These are phyloP conservation scores for Ophidiomyces ophidiicola DNA, from an alignment of 2,329 filamentous ascomycete genomes.

Conservation along the genomic window DNA sequence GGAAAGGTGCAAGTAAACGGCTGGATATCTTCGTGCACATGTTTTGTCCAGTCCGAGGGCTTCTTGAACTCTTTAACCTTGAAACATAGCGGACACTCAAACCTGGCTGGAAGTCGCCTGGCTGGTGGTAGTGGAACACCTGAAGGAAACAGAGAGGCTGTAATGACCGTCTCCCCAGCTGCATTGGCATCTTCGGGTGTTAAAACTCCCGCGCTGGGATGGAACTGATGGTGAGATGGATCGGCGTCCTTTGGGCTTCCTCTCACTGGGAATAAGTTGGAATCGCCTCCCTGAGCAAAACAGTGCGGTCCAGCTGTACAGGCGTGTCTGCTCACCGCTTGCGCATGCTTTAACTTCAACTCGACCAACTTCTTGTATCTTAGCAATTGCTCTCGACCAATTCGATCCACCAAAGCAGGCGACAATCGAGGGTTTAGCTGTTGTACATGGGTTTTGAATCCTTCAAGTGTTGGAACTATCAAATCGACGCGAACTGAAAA, in stretches of 20 bases:
- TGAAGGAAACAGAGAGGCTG: conserved; percentile 60
- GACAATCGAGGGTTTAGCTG: conserved; percentile 61
- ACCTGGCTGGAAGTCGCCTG: conserved; percentile 63
- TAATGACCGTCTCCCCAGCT: conserved; percentile 56
- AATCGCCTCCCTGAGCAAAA: conserved; percentile 53
- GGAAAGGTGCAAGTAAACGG: conserved; percentile 89
- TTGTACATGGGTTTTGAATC: conserved; percentile 63
- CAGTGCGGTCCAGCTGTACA: conserved; percentile 56
- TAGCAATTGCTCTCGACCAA: conserved; percentile 66
- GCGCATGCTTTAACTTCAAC: conserved; percentile 56
- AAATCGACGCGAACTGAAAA: conserved; percentile 51
- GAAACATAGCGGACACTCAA: conserved; percentile 83
- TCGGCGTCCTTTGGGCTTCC: conserved; percentile 45
- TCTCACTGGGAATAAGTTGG: conserved; percentile 48
- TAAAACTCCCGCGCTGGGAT: conserved; percentile 43
- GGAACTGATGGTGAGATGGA: conserved; percentile 42
- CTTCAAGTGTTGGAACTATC: conserved; percentile 59
- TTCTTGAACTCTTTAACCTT: conserved; percentile 74
- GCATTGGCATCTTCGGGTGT: conserved; percentile 53
- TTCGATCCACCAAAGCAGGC: conserved; percentile 61
- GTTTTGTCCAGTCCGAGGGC: conserved; percentile 93
- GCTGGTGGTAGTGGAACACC: conserved; percentile 76
- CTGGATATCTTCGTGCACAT: conserved; percentile 85
- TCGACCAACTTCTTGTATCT: conserved; percentile 68
- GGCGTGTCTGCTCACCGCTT: conserved; percentile 42